phyloP scores from a whole-genome alignment of 257 asterid species.

The Scutellaria baicalensis region DNA sequence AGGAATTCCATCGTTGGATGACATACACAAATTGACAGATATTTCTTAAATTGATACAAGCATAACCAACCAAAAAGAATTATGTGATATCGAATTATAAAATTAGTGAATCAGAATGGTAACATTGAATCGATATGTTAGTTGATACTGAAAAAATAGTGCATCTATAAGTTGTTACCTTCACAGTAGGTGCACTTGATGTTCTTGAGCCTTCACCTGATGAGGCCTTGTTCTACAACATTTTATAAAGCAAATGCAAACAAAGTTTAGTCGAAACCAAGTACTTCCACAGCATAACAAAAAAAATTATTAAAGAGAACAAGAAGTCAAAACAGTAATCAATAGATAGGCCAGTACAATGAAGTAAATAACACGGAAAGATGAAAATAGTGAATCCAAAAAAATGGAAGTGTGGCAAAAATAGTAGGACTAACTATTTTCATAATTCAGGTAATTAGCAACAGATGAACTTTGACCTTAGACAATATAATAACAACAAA shows the following conservation, averaged over 20 bases:
- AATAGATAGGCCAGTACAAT: neutral
- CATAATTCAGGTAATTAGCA: neutral
- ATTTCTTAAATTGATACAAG: neutral
- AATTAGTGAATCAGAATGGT: neutral
- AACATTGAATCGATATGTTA: too few relatives aligned
- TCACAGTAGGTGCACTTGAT: slow-evolving; percentile 36
- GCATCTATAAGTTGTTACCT: slow-evolving; percentile 26
- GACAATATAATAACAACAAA: slow-evolving; percentile 55
- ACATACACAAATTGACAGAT: neutral
- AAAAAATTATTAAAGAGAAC: too few relatives aligned
- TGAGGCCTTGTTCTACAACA: slow-evolving; percentile 42
- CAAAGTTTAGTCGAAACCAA: neutral
- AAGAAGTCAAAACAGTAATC: too few relatives aligned
- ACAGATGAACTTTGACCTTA: slow-evolving; percentile 34
- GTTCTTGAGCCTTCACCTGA: slow-evolving; percentile 52
- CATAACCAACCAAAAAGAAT: neutral
- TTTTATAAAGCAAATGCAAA: neutral
- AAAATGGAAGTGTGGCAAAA: neutral
- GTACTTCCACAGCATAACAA: too few relatives aligned
- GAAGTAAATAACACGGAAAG: neutral
- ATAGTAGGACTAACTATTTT: neutral
- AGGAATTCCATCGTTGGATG: neutral
- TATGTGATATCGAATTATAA: neutral
- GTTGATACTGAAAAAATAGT: neutral
- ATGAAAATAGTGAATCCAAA: neutral